phyloP scores from a whole-genome alignment of 2,329 filamentous ascomycete genomes.

The Aspergillus amoenus region DNA sequence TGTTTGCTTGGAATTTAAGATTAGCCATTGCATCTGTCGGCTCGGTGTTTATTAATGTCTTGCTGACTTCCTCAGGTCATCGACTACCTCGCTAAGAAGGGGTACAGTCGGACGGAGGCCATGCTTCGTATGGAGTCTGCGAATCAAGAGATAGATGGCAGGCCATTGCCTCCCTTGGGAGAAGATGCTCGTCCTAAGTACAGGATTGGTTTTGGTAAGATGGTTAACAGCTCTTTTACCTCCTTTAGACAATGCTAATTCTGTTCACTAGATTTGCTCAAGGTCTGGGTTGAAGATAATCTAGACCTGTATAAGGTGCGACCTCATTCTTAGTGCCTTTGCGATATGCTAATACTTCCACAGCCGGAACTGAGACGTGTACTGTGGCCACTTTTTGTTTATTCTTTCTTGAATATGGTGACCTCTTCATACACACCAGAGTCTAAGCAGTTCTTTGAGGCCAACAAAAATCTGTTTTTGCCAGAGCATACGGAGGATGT shows the following conservation, averaged over 20 bases:
- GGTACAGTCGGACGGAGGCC: conserved; percentile 88
- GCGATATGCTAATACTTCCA: conserved; percentile 12
- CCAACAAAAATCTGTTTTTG: conserved; percentile 69
- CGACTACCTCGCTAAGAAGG: conserved; percentile 93
- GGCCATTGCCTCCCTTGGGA: conserved; percentile 64
- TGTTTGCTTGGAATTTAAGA: not conserved
- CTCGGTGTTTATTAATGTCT: conserved; percentile 1
- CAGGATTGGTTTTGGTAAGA: conserved; percentile 64
- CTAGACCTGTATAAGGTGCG: conserved; percentile 88
- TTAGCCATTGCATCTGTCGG: not conserved
- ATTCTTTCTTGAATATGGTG: conserved; percentile 82
- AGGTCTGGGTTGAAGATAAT: conserved; percentile 84
- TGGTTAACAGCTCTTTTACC: not conserved
- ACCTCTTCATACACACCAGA: conserved; percentile 70
- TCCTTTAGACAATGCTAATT: not conserved
- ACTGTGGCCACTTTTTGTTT: conserved; percentile 91
- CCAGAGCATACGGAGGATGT: conserved; percentile 78
- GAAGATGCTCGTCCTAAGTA: conserved; percentile 81
- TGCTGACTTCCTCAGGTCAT: conserved; percentile 61
- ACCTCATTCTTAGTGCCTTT: not conserved
- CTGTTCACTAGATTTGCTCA: conserved; percentile 58
- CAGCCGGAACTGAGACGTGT: conserved; percentile 84
- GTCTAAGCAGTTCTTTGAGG: conserved; percentile 69
- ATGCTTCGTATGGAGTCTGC: conserved; percentile 89
- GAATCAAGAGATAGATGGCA: conserved; percentile 76